Evolutionary conservation across 2,329 filamentous ascomycete species (phyloP), one percentile per base, ranked within the genome.

Genomic region (Trichophyton benhamiae): DNA sequence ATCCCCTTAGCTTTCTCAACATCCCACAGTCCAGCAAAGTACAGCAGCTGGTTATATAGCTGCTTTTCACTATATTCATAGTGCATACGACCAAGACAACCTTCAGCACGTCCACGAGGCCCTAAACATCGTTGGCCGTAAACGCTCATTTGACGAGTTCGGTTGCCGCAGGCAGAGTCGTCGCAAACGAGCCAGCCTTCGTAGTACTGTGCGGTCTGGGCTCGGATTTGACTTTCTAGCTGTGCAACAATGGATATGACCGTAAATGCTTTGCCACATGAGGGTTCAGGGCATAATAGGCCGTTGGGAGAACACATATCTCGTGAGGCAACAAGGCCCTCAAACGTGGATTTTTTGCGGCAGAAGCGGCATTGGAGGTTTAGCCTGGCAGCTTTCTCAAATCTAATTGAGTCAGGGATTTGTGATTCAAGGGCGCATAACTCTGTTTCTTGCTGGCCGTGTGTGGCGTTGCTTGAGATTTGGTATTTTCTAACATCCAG

Each of bases 351-450:
- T 0, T 80, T 78, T 48, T 82, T 77, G 69, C 88, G 89, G 81
- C 94, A 99, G 63, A 80, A 80, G 65, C 91, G 84, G 77, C 94
- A 99, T 61, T 87, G 86, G 55, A 99, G 82, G 9, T 80, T 80
- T 3, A 99, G 80, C 13, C 90, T 85, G 15, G 83, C 79, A 68
- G 91, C 91, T 69, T 91, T 85, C 67, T 87, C 84, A 76, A 96
- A 99, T 62, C 94, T 89, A 58, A 96, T 83, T 30, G 87, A 85
- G 71, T 99, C 94, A 1, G 92, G 89, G 64, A 97, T 90, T 71
- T 96, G 94, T 4, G 89, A 94, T 74, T 99, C 94, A 1, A 99
- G 83, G 0, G 92, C 91, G 70, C 91, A 88, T 66, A 99, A 89
- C 69, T 92, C 88, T 25, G 84, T 77, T 66, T 86, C 74, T 62